Percentiles rank a stretch among this genome's conserved stretches.
Evolutionary conservation across 305 asterid species (phyloP).

Genomic region (Andrographis paniculata): DNA sequence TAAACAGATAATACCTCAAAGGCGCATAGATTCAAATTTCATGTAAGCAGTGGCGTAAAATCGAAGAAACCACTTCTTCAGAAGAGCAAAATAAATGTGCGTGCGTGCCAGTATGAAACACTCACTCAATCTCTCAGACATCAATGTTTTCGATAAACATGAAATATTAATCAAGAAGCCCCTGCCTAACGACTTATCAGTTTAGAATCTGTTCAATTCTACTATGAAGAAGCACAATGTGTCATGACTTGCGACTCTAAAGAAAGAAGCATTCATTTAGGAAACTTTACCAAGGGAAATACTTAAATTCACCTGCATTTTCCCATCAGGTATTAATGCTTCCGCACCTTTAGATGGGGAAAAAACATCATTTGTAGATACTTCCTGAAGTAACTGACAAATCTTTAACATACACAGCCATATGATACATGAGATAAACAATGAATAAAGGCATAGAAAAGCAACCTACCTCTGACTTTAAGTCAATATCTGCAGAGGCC

Average conservation of each 20-base stretch:
- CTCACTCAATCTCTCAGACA: too few relatives aligned
- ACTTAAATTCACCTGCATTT: conserved; percentile 26
- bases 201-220: too few relatives aligned
- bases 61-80: neutral
- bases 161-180: too few relatives aligned
- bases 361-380: conserved; percentile 17
- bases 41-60: neutral
- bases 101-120: too few relatives aligned
- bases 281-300: conserved; percentile 6
- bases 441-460: conserved; percentile 7
- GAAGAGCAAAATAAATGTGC: too few relatives aligned
- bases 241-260: too few relatives aligned
- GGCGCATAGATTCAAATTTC: neutral
- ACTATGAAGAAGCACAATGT: too few relatives aligned
- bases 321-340: conserved; percentile 18
- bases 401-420: conserved; percentile 14
- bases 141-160: too few relatives aligned
- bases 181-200: too few relatives aligned
- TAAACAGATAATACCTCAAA: neutral
- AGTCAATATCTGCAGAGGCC: conserved; percentile 40
- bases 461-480: conserved; percentile 32
- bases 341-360: conserved; percentile 18
- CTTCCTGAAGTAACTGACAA: conserved; percentile 29
- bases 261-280: neutral
- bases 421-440: conserved; percentile 8